A percentile compares a stretch with the other conserved stretches of the same genome.
phyloP scores from a whole-genome alignment of 345 rosid species.

The Cardamine chenopodiifolia region DNA sequence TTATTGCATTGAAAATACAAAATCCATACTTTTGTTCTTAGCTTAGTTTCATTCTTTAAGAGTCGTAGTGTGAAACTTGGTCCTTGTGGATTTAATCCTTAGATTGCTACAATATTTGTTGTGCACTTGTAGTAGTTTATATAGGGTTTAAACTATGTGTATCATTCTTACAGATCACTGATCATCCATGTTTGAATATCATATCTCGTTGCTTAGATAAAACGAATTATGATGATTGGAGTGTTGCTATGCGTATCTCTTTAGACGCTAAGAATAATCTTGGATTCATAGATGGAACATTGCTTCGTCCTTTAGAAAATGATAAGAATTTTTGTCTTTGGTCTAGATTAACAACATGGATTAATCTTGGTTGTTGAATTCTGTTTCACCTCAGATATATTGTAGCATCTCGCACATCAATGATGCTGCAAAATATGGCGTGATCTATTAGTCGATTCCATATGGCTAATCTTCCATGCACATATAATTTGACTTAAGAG shows the following conservation, averaged over 20 bases:
- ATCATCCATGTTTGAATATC: neutral
- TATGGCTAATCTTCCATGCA: no score
- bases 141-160: no score
- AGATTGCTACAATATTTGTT: no score
- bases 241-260: neutral
- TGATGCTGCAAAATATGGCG: neutral
- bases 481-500: no score
- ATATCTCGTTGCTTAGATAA: neutral
- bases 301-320: no score
- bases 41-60: no score
- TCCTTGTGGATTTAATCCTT: no score
- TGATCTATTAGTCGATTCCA: no score
- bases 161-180: neutral
- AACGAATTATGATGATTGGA: neutral
- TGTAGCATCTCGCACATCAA: neutral
- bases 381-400: neutral
- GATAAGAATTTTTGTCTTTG: neutral
- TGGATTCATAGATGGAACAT: neutral
- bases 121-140: no score
- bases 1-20: no score
- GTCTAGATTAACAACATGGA: neutral
- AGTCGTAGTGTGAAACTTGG: no score
- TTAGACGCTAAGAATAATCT: neutral
- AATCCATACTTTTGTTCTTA: no score
- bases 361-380: neutral